Percentiles rank a stretch among this genome's conserved stretches.
Evolutionary conservation across 768 basidiomycete genomes (phyloP).

Genomic region (Basidioascus undulatus): DNA sequence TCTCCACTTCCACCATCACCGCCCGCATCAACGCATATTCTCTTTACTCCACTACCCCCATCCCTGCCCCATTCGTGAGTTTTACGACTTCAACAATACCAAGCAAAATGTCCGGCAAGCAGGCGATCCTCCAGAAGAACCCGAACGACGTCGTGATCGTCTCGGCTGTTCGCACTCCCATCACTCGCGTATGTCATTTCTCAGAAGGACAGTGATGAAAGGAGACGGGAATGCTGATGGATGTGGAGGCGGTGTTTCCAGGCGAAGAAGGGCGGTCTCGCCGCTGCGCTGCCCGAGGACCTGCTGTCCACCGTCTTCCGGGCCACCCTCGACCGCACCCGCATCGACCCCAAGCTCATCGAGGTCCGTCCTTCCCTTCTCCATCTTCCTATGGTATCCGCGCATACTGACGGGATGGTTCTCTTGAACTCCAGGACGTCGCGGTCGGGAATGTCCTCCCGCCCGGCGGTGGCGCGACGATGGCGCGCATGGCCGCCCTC

Average conservation of each 20-base stretch:
- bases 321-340: conserved; percentile 42
- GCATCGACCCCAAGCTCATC: conserved; percentile 14
- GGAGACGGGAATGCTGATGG: neutral
- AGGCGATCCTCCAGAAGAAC: conserved; percentile 4
- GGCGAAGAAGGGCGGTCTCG: conserved; percentile 74
- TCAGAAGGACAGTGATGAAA: neutral
- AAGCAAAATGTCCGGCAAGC: no score
- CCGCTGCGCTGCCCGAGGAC: conserved; percentile 68
- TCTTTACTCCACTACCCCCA: no score
- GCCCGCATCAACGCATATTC: no score
- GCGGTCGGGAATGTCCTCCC: conserved; percentile 57
- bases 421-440: conserved; percentile 7
- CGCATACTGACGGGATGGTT: neutral
- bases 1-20: no score
- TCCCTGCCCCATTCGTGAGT: no score
- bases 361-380: conserved; percentile 3
- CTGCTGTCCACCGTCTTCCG: conserved; percentile 60
- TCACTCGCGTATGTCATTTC: conserved; percentile 25
- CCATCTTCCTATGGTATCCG: neutral
- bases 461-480: conserved; percentile 50
- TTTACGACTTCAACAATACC: no score
- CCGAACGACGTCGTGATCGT: conserved; percentile 42
- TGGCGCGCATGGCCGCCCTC: conserved; percentile 65
- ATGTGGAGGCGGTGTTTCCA: no score
- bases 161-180: conserved; percentile 63